Evolutionary conservation across 202 grass and related monocot genomes (phyloP), one percentile per base, ranked within the genome.

Genomic region (Panicum virgatum): DNA sequence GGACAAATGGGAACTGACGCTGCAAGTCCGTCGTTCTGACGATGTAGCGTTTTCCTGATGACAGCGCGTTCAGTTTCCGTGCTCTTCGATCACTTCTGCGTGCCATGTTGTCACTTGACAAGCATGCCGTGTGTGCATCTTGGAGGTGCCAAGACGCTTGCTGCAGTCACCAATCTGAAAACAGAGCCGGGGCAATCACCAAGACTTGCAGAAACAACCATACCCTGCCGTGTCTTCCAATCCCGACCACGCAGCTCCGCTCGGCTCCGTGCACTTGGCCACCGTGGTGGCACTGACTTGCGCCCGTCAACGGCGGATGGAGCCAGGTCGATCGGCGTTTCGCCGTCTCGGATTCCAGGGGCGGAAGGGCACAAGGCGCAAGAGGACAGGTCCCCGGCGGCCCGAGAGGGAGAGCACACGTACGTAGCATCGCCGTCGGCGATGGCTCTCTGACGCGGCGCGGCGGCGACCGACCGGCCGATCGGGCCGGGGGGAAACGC

Each of bases 281-380:
- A 45, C 66, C 32, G 67, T 18, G 67, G 67, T 18, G 67, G 67
- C 25, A 16, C 3, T 47, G 67, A 74, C 62, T 47, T 19, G 1
- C 4, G 23, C 40, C 9, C 9, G 52, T 65, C 26, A n/a, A 47
- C 66, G 82, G 13, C 65, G 82, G 9, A 23, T 38, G 16, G 38
- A 9, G 43, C 67, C 43, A 29, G 13, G 1, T 12, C 52, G 3
- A 0, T 3, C 9, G 40, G 37, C 3, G 6, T 36, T 36, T 45
- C 27, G 51, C 27, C 27, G 13, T 43, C 25, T 71, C 10, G 23
- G 82, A 85, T 85, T 72, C 83, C 44, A 30, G 2, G 52, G 3
- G 51, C 48, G 62, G 15, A 78, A 85, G n/a, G 43, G 65, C 74
- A 78, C 65, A 39, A 77, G 54, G 3, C 30, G 43, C 74, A 43